Percentiles rank a stretch among this genome's conserved stretches.
phyloP scores from a whole-genome alignment of 2,329 filamentous ascomycete genomes.

The Stemphylium vesicarium region DNA sequence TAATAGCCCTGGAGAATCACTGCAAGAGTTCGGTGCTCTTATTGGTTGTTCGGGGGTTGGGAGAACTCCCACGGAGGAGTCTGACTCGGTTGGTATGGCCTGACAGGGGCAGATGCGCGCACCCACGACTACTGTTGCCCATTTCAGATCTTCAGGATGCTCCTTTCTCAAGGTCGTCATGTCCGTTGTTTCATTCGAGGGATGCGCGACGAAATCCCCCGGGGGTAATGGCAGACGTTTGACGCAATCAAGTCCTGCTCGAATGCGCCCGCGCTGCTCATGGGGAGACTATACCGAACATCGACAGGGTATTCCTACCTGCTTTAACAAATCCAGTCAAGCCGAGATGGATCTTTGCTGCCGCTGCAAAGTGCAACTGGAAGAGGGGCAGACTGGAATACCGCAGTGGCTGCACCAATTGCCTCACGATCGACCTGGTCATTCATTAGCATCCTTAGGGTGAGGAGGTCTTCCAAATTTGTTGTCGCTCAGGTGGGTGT shows the following conservation, averaged over 20 bases:
- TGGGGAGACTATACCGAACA: neutral
- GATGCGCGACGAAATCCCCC: neutral
- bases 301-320: neutral
- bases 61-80: neutral
- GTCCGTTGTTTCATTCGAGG: neutral
- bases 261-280: neutral
- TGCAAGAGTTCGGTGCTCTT: neutral
- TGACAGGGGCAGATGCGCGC: neutral
- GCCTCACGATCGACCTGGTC: neutral
- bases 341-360: neutral
- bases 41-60: neutral
- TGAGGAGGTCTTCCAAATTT: neutral
- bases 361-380: neutral
- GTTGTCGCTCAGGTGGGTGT: neutral
- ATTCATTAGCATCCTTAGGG: neutral
- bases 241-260: neutral
- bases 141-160: neutral
- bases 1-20: neutral
- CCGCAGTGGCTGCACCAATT: neutral
- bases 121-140: neutral
- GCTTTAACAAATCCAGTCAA: neutral
- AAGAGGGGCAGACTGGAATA: neutral
- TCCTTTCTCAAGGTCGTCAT: neutral
- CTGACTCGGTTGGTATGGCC: neutral
- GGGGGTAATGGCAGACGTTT: neutral